Evolutionary conservation across 2,329 filamentous ascomycete genomes (phyloP).

Genomic region (Grosmannia clavigera): DNA sequence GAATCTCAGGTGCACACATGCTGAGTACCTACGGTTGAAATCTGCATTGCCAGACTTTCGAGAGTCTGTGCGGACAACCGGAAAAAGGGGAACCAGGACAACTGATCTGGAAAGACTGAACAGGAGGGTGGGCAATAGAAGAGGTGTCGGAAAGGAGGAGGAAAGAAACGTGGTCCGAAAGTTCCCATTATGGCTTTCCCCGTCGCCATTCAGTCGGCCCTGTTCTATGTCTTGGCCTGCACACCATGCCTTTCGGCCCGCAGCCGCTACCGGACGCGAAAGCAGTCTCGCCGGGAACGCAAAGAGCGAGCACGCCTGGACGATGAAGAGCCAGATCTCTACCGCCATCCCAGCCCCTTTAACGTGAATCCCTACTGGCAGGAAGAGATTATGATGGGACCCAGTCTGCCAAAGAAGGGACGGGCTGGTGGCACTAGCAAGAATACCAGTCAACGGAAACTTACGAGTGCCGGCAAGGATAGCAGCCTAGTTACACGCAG

Average conservation of each 20-base stretch:
- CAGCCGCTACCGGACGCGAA: conserved; percentile 57
- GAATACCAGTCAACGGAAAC: conserved; percentile 45
- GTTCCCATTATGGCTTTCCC: conserved; percentile 33
- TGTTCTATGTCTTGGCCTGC: conserved; percentile 69
- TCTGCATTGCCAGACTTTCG: not conserved
- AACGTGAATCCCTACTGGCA: conserved; percentile 82
- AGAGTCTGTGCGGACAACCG: not conserved
- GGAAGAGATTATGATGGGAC: conserved; percentile 75
- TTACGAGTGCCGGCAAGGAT: conserved; percentile 45
- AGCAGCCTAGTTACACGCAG: conserved; percentile 31
- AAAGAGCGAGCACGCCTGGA: conserved; percentile 52
- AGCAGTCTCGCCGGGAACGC: conserved; percentile 56
- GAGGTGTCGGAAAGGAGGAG: not conserved
- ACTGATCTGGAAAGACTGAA: not conserved
- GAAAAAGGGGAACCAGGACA: not conserved
- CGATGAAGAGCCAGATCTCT: conserved; percentile 58
- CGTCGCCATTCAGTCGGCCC: conserved; percentile 57
- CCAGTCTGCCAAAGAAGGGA: conserved; percentile 54
- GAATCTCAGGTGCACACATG: not conserved
- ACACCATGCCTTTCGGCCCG: conserved; percentile 64
- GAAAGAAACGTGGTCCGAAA: not conserved
- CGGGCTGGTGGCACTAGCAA: conserved; percentile 32
- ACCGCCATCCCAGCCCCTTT: conserved; percentile 70
- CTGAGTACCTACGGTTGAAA: not conserved
- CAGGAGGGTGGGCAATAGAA: not conserved